Evolutionary conservation across 2,329 filamentous ascomycete genomes (phyloP).

Genomic region (Ascochyta fabae): DNA sequence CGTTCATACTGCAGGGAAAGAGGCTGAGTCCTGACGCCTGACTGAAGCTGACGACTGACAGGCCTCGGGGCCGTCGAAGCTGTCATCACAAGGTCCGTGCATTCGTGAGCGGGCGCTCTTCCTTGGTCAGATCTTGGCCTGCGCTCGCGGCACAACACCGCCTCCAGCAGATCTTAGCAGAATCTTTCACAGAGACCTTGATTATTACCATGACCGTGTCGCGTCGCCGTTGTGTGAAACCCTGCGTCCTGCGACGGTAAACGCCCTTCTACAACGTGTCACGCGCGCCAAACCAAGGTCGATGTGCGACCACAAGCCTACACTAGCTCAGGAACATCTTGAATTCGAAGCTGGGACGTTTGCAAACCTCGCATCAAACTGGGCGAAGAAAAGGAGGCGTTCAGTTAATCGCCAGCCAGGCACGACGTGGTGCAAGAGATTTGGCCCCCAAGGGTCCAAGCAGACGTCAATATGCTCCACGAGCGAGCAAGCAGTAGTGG

Average conservation of each 20-base stretch:
- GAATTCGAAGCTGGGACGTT: not conserved
- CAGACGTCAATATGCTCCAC: not conserved
- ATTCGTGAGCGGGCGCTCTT: not conserved
- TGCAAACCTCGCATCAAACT: not conserved
- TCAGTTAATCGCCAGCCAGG: not conserved
- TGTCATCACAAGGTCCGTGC: slow-evolving; percentile 3
- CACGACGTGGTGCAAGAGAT: not conserved
- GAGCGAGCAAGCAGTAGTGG: slow-evolving; percentile 1
- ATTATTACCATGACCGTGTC: not conserved
- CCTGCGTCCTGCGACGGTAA: not conserved
- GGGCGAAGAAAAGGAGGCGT: not conserved
- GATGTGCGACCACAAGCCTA: slow-evolving; percentile 1
- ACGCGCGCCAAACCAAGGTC: not conserved
- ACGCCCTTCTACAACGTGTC: not conserved
- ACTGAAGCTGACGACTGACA: slow-evolving; percentile 7
- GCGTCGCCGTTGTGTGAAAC: not conserved
- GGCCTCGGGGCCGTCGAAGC: not conserved
- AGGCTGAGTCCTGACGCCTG: slow-evolving; percentile 15
- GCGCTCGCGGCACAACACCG: not conserved
- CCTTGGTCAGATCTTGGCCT: slow-evolving; percentile 4
- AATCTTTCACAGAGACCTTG: not conserved
- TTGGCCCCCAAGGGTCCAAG: not conserved
- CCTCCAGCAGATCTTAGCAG: not conserved
- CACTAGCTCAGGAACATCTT: not conserved
- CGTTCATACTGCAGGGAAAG: slow-evolving; percentile 12